phyloP scores from a whole-genome alignment of 495 filamentous ascomycete species.

The Penicillium subrubescens region DNA sequence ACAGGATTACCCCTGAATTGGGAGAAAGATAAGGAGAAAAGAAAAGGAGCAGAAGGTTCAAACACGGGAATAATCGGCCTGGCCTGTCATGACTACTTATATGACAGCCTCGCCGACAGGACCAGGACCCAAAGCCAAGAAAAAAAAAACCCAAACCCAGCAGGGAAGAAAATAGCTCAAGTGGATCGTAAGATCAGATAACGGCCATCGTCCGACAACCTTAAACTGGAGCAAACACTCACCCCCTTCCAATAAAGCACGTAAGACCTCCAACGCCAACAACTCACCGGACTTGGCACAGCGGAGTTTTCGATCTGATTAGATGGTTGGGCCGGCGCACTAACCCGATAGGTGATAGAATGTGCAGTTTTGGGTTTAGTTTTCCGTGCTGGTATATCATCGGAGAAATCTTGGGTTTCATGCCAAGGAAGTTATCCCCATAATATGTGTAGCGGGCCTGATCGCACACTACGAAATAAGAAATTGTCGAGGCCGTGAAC shows the following conservation, averaged over 20 bases:
- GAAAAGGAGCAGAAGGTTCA: neutral
- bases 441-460: neutral
- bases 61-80: neutral
- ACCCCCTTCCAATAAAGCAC: conserved; percentile 1
- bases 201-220: conserved; percentile 18
- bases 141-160: neutral
- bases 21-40: neutral
- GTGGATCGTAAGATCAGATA: conserved; percentile 18
- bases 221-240: conserved; percentile 4
- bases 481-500: neutral
- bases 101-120: neutral
- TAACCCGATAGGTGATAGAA: neutral
- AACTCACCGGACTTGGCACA: neutral
- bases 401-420: neutral
- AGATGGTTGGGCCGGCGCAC: conserved; percentile 8
- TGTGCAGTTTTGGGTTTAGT: neutral
- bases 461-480: neutral
- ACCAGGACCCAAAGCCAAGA: neutral
- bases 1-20: neutral
- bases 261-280: conserved; percentile 3
- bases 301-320: conserved; percentile 15
- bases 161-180: neutral
- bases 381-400: neutral
- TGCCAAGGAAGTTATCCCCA: neutral
- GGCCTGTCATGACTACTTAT: neutral